These are phyloP conservation scores for Pleurotus cornucopiae DNA, from an alignment of 768 basidiomycete species.

Conservation along the genomic window DNA sequence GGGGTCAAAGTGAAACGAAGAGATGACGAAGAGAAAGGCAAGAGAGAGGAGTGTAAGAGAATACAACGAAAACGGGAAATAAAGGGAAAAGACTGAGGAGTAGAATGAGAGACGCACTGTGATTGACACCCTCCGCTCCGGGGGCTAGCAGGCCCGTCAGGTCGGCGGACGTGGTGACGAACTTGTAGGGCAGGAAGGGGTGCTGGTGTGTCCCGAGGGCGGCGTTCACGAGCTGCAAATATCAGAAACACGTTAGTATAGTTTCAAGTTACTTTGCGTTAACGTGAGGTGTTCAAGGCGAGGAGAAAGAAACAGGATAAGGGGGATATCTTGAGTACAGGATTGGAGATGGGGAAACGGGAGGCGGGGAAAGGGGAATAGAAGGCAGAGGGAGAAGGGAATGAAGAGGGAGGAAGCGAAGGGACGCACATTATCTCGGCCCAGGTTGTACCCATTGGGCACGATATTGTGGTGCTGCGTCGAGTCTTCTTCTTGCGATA, in stretches of 20 bases:
- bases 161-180: slow-evolving; percentile 39
- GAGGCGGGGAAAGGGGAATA: no score
- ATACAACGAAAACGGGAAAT: no score
- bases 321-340: no score
- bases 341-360: no score
- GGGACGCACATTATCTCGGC: slow-evolving; percentile 21
- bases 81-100: not conserved
- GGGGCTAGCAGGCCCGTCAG: slow-evolving; percentile 50
- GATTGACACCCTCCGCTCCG: slow-evolving; percentile 36
- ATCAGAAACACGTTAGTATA: not conserved
- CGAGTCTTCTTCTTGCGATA: slow-evolving; percentile 42
- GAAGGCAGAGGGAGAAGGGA: no score
- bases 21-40: no score
- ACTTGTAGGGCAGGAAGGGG: slow-evolving; percentile 40
- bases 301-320: no score
- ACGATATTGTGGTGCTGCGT: slow-evolving; percentile 34
- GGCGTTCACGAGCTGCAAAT: slow-evolving; percentile 11
- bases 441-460: slow-evolving; percentile 46
- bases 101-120: not conserved
- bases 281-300: no score
- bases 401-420: no score
- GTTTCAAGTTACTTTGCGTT: not conserved
- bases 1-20: no score
- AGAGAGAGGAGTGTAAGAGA: no score
- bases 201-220: slow-evolving; percentile 22